phyloP scores from a whole-genome alignment of 2,329 filamentous ascomycete species.

The Ambrosiella cleistominuta region DNA sequence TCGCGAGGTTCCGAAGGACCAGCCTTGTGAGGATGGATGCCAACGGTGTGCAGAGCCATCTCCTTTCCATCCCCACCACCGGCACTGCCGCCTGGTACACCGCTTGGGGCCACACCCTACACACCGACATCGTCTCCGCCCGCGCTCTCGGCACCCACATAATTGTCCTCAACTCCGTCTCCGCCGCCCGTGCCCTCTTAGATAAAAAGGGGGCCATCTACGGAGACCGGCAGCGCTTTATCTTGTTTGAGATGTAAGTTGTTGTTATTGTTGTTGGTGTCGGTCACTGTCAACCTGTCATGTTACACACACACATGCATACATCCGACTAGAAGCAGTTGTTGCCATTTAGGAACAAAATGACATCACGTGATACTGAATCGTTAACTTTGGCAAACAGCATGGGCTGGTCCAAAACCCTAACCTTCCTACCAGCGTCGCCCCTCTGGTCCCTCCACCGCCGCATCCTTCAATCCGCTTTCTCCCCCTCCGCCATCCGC shows the following conservation, averaged over 20 bases:
- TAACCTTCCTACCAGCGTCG: conserved; percentile 28
- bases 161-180: neutral
- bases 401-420: conserved; percentile 29
- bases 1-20: too few relatives aligned
- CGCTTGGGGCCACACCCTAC: neutral
- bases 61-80: neutral
- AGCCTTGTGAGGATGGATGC: too few relatives aligned
- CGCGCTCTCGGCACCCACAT: neutral
- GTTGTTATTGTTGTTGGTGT: too few relatives aligned
- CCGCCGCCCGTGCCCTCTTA: conserved; percentile 24
- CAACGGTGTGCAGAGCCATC: too few relatives aligned
- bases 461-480: conserved; percentile 25
- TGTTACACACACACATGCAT: too few relatives aligned
- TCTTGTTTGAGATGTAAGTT: conserved; percentile 21
- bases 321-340: too few relatives aligned
- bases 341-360: too few relatives aligned
- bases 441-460: conserved; percentile 26
- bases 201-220: conserved; percentile 28
- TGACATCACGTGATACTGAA: too few relatives aligned
- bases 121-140: neutral
- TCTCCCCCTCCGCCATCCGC: conserved; percentile 22
- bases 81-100: neutral
- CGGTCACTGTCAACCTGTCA: too few relatives aligned
- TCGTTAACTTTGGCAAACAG: conserved; percentile 10
- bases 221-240: conserved; percentile 27